Percentiles rank a stretch among this genome's conserved stretches.
phyloP scores from a whole-genome alignment of 148 eudicot species.

The Chenopodium album region DNA sequence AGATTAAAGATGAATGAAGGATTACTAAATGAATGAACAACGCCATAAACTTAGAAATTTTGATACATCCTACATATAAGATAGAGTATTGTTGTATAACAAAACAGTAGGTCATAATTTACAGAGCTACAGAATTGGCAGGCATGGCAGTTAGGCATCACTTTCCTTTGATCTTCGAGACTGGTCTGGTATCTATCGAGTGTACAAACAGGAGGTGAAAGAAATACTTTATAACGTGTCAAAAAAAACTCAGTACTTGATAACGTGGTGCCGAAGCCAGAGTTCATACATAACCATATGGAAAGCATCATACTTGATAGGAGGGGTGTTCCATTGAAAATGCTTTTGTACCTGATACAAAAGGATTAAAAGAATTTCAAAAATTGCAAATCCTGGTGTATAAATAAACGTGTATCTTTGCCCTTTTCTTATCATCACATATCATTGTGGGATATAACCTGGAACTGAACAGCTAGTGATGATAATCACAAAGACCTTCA shows the following conservation, averaged over 20 bases:
- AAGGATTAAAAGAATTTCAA: background rate
- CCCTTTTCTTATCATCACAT: too few relatives aligned
- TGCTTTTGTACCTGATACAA: constrained; percentile 63
- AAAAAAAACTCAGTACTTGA: constrained; percentile 51
- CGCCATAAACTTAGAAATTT: background rate
- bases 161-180: constrained; percentile 10
- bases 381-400: background rate
- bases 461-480: background rate
- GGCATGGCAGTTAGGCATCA: constrained; percentile 7
- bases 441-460: background rate
- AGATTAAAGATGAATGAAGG: constrained; percentile 8
- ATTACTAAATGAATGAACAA: constrained; percentile 14
- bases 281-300: constrained; percentile 84
- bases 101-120: constrained; percentile 17
- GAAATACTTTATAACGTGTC: background rate
- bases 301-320: constrained; percentile 62
- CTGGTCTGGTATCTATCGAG: constrained; percentile 7
- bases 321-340: constrained; percentile 79
- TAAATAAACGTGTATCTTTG: background rate
- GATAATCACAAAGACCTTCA: background rate
- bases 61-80: constrained; percentile 5
- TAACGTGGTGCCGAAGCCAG: constrained; percentile 68
- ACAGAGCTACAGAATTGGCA: constrained; percentile 15
- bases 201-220: constrained; percentile 10
- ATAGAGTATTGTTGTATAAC: background rate